These are phyloP conservation scores for Kentomonas sorsogonicus DNA, from an alignment of 208 protist genomes.

Conservation along the genomic window DNA sequence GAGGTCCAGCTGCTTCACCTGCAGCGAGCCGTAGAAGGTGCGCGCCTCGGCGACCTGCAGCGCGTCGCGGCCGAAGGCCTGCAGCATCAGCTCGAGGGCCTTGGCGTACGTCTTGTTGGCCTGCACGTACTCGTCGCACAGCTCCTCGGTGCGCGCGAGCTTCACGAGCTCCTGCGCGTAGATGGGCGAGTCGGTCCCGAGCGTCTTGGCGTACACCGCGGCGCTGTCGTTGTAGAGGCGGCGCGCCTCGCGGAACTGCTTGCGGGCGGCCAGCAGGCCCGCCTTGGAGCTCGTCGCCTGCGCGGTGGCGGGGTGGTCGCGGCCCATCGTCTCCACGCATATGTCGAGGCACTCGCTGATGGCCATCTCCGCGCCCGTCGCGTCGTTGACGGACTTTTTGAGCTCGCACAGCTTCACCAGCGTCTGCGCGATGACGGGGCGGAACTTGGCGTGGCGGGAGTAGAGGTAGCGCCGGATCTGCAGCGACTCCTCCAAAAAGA, in stretches of 20 bases:
- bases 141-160: conserved; percentile 74
- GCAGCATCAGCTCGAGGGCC: conserved; percentile 58
- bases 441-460: conserved; percentile 67
- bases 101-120: conserved; percentile 69
- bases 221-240: conserved; percentile 78
- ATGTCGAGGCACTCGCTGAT: conserved; percentile 85
- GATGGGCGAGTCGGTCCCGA: conserved; percentile 74
- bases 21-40: conserved; percentile 66
- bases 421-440: conserved; percentile 88
- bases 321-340: conserved; percentile 74
- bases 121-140: conserved; percentile 57
- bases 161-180: conserved; percentile 80
- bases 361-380: conserved; percentile 78
- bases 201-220: conserved; percentile 49
- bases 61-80: conserved; percentile 56
- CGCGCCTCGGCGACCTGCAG: conserved; percentile 71
- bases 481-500: conserved; percentile 82
- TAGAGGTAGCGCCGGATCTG: conserved; percentile 86
- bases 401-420: conserved; percentile 87
- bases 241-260: conserved; percentile 78
- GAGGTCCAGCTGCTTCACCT: conserved; percentile 59
- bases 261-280: conserved; percentile 59
- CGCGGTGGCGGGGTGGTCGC: conserved; percentile 77
- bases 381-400: conserved; percentile 74
- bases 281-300: conserved; percentile 84